A percentile compares a stretch with the other conserved stretches of the same genome.
Conservation (phyloP, 495 filamentous ascomycete genomes). For the Staphylotrichum tortipilum region DNA sequence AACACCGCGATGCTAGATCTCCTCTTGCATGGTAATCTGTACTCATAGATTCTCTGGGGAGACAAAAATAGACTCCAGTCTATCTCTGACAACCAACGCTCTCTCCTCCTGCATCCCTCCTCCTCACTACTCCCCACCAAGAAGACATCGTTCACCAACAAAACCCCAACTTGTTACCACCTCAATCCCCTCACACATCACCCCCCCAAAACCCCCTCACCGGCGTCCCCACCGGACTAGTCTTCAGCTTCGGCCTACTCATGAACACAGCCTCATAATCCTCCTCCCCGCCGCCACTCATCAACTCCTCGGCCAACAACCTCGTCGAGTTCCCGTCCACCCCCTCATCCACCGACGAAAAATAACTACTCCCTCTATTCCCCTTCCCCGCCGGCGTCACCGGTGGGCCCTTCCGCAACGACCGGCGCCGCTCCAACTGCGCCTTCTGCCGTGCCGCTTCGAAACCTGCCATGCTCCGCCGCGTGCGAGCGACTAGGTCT, state of each 20-base stretch:
- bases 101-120: neutral
- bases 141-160: too few species aligned
- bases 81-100: neutral
- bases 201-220: conserved; percentile 18
- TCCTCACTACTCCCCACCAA: too few species aligned
- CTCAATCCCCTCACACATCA: neutral
- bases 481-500: conserved; percentile 63
- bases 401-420: conserved; percentile 27
- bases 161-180: too few species aligned
- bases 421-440: conserved; percentile 49
- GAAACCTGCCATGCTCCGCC: conserved; percentile 68
- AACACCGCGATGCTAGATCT: neutral
- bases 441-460: conserved; percentile 44
- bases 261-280: conserved; percentile 82
- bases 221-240: conserved; percentile 62
- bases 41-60: neutral
- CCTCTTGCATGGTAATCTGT: conserved; percentile 4
- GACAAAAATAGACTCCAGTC: neutral
- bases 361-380: conserved; percentile 33
- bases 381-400: conserved; percentile 15
- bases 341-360: conserved; percentile 33
- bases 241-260: conserved; percentile 68
- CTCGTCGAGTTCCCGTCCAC: conserved; percentile 17
- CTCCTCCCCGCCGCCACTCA: conserved; percentile 55
- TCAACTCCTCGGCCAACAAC: conserved; percentile 23